Conservation (phyloP, 2,329 filamentous ascomycete species). For the Apiospora marii region DNA sequence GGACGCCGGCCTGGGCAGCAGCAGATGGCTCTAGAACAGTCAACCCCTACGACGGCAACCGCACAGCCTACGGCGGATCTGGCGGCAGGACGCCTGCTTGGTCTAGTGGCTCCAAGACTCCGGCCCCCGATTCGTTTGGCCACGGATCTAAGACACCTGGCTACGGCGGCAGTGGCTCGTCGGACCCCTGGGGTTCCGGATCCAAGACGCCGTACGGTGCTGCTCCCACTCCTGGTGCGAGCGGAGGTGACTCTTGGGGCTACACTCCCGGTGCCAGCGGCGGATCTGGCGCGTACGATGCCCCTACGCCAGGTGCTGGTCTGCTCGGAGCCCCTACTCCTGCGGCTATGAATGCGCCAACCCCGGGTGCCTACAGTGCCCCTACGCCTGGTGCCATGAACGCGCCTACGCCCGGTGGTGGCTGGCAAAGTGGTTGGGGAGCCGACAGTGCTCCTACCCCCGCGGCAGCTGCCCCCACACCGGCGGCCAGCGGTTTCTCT, state of each 20-base stretch:
- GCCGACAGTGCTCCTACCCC: conserved; percentile 73
- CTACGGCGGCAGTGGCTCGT: conserved; percentile 54
- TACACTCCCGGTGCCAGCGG: conserved; percentile 61
- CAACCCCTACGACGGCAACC: conserved; percentile 76
- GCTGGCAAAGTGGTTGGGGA: conserved; percentile 66
- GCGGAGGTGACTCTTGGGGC: conserved; percentile 66
- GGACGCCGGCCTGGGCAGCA: conserved; percentile 76
- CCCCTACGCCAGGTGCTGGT: conserved; percentile 69
- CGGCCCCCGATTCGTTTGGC: conserved; percentile 69
- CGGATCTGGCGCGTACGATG: conserved; percentile 67
- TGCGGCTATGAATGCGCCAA: conserved; percentile 71
- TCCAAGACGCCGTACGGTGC: conserved; percentile 81
- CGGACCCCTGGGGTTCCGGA: conserved; percentile 70
- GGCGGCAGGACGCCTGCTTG: conserved; percentile 72
- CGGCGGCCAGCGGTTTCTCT: conserved; percentile 60
- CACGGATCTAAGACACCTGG: conserved; percentile 74
- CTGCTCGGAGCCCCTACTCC: conserved; percentile 73
- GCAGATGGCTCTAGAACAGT: conserved; percentile 72
- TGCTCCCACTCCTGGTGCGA: conserved; percentile 65
- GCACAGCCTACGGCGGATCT: conserved; percentile 81
- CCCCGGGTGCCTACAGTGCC: conserved; percentile 63
- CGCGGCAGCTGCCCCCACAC: conserved; percentile 71
- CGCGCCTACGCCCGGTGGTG: conserved; percentile 75
- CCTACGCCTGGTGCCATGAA: conserved; percentile 73
- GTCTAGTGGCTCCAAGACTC: conserved; percentile 79